Evolutionary conservation across 805 yeast species (phyloP).

Genomic region (Brettanomyces anomalus): DNA sequence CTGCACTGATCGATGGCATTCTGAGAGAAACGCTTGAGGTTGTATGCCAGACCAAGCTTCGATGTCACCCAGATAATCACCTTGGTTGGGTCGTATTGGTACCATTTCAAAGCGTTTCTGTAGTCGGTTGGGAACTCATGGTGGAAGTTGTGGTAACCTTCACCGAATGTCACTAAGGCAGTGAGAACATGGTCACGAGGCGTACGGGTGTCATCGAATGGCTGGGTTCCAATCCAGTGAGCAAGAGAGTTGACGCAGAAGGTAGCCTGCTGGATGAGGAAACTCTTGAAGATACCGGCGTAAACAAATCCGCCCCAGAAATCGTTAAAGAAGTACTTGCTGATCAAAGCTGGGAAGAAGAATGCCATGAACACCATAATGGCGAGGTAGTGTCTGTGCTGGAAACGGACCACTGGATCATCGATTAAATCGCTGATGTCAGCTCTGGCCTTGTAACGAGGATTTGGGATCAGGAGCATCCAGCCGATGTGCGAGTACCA

Average conservation of each 20-base stretch:
- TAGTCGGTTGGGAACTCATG: slow-evolving; percentile 87
- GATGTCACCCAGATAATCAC: slow-evolving; percentile 48
- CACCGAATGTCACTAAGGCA: slow-evolving; percentile 79
- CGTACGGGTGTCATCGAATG: slow-evolving; percentile 80
- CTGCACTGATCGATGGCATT: slow-evolving; percentile 78
- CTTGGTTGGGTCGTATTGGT: slow-evolving; percentile 82
- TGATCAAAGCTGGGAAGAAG: slow-evolving; percentile 49
- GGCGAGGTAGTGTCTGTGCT: slow-evolving; percentile 66
- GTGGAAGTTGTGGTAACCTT: slow-evolving; percentile 86
- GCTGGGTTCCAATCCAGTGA: slow-evolving; percentile 80
- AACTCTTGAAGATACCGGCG: slow-evolving; percentile 64
- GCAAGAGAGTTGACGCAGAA: slow-evolving; percentile 82
- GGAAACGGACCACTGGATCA: slow-evolving; percentile 74
- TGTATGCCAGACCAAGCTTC: slow-evolving; percentile 60
- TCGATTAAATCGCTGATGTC: slow-evolving; percentile 70
- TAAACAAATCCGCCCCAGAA: slow-evolving; percentile 67
- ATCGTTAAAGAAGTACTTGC: slow-evolving; percentile 50
- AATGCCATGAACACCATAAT: slow-evolving; percentile 56
- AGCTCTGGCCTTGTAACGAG: slow-evolving; percentile 73
- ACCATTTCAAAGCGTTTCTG: slow-evolving; percentile 83
- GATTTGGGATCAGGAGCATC: slow-evolving; percentile 77
- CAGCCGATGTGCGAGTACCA: slow-evolving; percentile 84
- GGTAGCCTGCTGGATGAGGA: slow-evolving; percentile 73
- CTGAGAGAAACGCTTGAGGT: slow-evolving; percentile 68
- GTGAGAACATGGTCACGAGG: slow-evolving; percentile 78